A percentile compares a stretch with the other conserved stretches of the same genome.
phyloP scores from a whole-genome alignment of 305 asterid genomes.

The Solanum hybrid region DNA sequence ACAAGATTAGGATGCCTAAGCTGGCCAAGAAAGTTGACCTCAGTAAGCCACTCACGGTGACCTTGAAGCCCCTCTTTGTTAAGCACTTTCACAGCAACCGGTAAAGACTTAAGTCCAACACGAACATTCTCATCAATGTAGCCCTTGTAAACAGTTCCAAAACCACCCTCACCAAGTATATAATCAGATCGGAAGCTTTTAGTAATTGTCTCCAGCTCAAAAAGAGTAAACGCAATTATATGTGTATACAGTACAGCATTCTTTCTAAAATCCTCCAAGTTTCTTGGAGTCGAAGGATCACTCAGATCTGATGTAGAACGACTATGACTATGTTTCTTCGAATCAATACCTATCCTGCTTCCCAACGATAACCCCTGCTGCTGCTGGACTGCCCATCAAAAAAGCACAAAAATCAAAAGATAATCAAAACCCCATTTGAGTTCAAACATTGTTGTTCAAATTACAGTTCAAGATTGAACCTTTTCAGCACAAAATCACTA shows the following conservation, averaged over 20 bases:
- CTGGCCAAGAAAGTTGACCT: slow-evolving; percentile 95
- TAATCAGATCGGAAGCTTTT: slow-evolving; percentile 96
- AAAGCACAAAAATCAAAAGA: background rate
- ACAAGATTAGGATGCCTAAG: slow-evolving; percentile 94
- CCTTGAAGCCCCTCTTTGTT: slow-evolving; percentile 99
- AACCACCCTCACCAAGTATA: slow-evolving; percentile 97
- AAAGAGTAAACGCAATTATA: slow-evolving; percentile 81
- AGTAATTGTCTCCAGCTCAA: slow-evolving; percentile 93
- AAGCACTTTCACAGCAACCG: slow-evolving; percentile 96
- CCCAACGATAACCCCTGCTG: slow-evolving; percentile 27
- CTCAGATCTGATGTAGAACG: slow-evolving; percentile 83
- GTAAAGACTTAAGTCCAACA: slow-evolving; percentile 89
- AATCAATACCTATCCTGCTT: slow-evolving; percentile 33
- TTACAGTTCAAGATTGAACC: background rate
- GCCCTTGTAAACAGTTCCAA: slow-evolving; percentile 96
- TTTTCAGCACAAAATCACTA: background rate
- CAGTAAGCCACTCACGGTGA: slow-evolving; percentile 98
- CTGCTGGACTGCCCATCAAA: slow-evolving; percentile 52
- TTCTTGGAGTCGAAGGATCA: slow-evolving; percentile 73
- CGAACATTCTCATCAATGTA: slow-evolving; percentile 95
- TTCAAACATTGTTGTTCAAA: background rate
- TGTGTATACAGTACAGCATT: slow-evolving; percentile 72
- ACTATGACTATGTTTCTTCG: slow-evolving; percentile 51
- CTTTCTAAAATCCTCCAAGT: slow-evolving; percentile 64
- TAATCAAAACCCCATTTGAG: background rate